These are phyloP conservation scores for Alternaria sp. DNA, from an alignment of 2,329 filamentous ascomycete species.

Conservation along the genomic window DNA sequence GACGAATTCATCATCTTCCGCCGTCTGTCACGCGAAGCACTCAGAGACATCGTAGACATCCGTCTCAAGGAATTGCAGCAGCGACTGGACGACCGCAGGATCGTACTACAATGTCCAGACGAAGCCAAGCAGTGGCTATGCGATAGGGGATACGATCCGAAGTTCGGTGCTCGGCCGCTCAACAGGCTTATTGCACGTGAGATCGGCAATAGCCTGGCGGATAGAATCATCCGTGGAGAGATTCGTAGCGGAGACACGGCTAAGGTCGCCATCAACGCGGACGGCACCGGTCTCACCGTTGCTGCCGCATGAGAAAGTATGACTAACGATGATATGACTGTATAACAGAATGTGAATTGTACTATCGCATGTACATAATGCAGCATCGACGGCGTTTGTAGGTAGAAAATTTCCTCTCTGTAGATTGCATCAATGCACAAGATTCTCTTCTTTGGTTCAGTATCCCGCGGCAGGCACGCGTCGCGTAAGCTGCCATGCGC, in stretches of 20 bases:
- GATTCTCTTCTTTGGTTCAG: conserved; percentile 6
- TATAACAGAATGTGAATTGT: conserved; percentile 18
- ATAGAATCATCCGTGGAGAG: conserved; percentile 88
- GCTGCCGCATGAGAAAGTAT: conserved; percentile 14
- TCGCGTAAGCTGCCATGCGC: conserved; percentile 10
- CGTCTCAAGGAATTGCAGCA: conserved; percentile 82
- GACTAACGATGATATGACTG: conserved; percentile 30
- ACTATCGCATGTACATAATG: conserved; percentile 18
- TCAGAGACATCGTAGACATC: conserved; percentile 94
- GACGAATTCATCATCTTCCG: conserved; percentile 98
- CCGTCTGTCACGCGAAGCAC: conserved; percentile 75
- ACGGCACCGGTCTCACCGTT: conserved; percentile 36
- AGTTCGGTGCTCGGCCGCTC: conserved; percentile 87
- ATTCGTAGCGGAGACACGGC: conserved; percentile 78
- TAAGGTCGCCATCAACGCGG: conserved; percentile 70
- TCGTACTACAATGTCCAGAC: conserved; percentile 73
- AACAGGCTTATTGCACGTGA: conserved; percentile 90
- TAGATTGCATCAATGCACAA: conserved; percentile 10
- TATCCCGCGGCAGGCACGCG: conserved; percentile 20
- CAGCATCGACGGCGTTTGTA: conserved; percentile 13
- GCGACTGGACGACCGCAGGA: conserved; percentile 83
- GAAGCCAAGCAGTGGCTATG: conserved; percentile 86
- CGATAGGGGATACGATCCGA: conserved; percentile 87
- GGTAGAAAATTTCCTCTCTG: conserved; percentile 11
- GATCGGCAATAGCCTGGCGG: conserved; percentile 86